These are phyloP conservation scores for Alternaria sp. DNA, from an alignment of 2,329 filamentous ascomycete genomes.

Conservation along the genomic window DNA sequence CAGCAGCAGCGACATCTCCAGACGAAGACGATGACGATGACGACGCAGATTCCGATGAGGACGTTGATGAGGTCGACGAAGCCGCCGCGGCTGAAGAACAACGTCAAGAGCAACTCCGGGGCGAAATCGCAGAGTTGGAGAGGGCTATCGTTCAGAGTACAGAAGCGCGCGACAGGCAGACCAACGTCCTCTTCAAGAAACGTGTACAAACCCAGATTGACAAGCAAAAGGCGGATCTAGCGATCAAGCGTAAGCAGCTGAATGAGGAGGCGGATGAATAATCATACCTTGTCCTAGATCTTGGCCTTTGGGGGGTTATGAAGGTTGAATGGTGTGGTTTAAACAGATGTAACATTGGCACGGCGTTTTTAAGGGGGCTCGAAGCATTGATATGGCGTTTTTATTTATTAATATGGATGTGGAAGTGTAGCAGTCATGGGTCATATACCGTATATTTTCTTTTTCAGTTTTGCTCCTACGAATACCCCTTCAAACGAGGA, in stretches of 20 bases:
- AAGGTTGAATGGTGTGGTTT: background rate
- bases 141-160: conserved; percentile 58
- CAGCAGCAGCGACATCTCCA: conserved; percentile 44
- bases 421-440: background rate
- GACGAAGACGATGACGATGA: conserved; percentile 58
- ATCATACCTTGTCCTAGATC: background rate
- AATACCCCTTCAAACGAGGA: too few relatives aligned
- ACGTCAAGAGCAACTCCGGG: conserved; percentile 56
- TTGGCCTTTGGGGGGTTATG: background rate
- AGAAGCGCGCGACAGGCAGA: conserved; percentile 54
- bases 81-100: conserved; percentile 59
- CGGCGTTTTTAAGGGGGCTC: background rate
- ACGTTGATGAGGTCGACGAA: conserved; percentile 59
- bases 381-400: background rate
- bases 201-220: conserved; percentile 60
- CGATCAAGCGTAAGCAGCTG: conserved; percentile 62
- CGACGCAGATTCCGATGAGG: conserved; percentile 52
- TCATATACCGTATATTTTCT: background rate
- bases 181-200: conserved; percentile 60
- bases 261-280: conserved; percentile 41
- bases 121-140: conserved; percentile 65
- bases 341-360: background rate
- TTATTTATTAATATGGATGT: background rate
- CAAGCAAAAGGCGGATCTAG: conserved; percentile 57
- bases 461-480: background rate